Evolutionary conservation across 306 rosid genomes (phyloP), one percentile per base, ranked within the genome.

Genomic region (Cucurbita pepo): DNA sequence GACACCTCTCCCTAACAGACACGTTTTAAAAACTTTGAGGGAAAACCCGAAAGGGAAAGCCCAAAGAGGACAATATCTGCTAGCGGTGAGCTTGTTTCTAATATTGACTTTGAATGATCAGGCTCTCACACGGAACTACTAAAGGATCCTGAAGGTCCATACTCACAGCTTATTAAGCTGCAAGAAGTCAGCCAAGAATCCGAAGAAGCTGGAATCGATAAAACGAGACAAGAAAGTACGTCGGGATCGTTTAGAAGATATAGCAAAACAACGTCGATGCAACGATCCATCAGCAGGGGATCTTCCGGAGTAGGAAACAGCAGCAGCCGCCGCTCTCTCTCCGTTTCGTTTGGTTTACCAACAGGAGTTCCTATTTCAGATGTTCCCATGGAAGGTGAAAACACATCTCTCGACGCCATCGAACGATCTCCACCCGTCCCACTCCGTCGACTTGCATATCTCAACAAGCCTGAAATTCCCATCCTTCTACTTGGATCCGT

Each of bases 391-490:
- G 62, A 14, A 7, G 70, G 63, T 14, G 78, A 75, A 45, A 22
- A 38, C 14, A 41, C 12, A 34, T 7, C 83, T 67, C 58, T 77
- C 52, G 60, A 58, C 53, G 38, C 80, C 64, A 47, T 80, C 9
- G 53, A 67, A 72, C 57, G 4, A 40, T 82, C 84, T 16, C 79
- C 66, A 69, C 50, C 84, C 60, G 86, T 85, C 51, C 74, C 92
- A 13, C 76, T 85, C 56, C 34, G 66, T 25, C 82, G 86, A 58
- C 87, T 91, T 54, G 91, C 91, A 10, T 76, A 63, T 79, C 91
- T 91, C 67, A 91, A 91, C 84, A 91, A 87, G 78, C 91, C 92
- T 10, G 97, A 91, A 83, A 79, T 87, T 80, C 91, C 86, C 56
- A 67, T 78, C 16, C 77, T 91, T 61, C 69, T 87, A 16, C 51